phyloP scores from a whole-genome alignment of 805 yeast genomes.

The Barnettozyma pratensis region DNA sequence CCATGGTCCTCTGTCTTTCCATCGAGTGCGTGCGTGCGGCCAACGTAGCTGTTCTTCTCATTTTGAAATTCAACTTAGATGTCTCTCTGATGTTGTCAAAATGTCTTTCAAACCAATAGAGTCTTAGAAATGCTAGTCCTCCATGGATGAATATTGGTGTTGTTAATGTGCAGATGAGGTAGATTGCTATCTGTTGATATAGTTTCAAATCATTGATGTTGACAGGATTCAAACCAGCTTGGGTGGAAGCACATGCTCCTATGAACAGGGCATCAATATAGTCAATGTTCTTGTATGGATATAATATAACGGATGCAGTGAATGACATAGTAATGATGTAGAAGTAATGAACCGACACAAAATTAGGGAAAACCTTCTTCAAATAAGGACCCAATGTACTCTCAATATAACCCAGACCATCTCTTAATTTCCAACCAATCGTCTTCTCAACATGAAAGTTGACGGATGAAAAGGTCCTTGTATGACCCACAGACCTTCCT shows the following conservation, averaged over 20 bases:
- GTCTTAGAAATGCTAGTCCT: slow-evolving; percentile 64
- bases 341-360: slow-evolving; percentile 61
- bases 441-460: slow-evolving; percentile 26
- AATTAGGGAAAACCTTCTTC: slow-evolving; percentile 37
- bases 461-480: slow-evolving; percentile 13
- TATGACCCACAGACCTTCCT: slow-evolving; percentile 1
- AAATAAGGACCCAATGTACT: slow-evolving; percentile 29
- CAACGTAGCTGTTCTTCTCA: slow-evolving; percentile 76
- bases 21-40: slow-evolving; percentile 43
- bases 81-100: slow-evolving; percentile 76
- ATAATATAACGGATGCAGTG: slow-evolving; percentile 68
- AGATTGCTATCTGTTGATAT: slow-evolving; percentile 78
- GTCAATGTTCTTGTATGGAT: slow-evolving; percentile 57
- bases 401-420: slow-evolving; percentile 29
- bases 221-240: slow-evolving; percentile 86
- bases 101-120: slow-evolving; percentile 85
- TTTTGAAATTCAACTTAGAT: slow-evolving; percentile 73
- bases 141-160: slow-evolving; percentile 91
- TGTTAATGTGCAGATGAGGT: slow-evolving; percentile 55
- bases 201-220: slow-evolving; percentile 56
- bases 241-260: slow-evolving; percentile 75
- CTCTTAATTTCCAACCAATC: slow-evolving; percentile 35
- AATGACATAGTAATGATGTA: slow-evolving; percentile 60
- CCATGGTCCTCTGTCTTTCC: slow-evolving; percentile 17
- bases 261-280: slow-evolving; percentile 82